Evolutionary conservation across 1,284 basidiomycete species (phyloP).

Genomic region (Trichosporon faecale): DNA sequence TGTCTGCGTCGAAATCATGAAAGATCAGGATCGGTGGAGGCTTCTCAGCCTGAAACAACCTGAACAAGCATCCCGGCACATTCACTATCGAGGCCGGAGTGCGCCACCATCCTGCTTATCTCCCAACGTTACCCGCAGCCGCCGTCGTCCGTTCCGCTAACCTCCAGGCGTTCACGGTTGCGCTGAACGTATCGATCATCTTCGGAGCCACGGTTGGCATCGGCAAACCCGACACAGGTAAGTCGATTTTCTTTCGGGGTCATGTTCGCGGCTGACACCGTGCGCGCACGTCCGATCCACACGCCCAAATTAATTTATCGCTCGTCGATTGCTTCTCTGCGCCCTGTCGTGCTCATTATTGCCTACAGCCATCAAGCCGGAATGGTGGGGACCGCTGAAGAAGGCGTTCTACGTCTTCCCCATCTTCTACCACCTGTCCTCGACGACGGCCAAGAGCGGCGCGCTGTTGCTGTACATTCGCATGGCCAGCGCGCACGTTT

Average conservation of each 20-base stretch:
- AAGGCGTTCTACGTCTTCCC: conserved; percentile 45
- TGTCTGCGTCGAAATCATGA: not conserved
- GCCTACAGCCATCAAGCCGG: conserved; percentile 26
- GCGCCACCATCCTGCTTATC: not conserved
- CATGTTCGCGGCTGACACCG: not conserved
- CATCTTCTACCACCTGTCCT: conserved; percentile 47
- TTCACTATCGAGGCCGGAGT: not conserved
- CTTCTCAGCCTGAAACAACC: not conserved
- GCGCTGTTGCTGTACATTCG: conserved; percentile 50
- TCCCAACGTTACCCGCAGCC: not conserved
- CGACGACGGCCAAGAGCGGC: conserved; percentile 49
- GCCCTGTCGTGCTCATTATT: not conserved
- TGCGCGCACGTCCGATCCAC: conserved; percentile 5
- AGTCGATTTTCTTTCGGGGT: conserved; percentile 16
- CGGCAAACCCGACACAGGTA: conserved; percentile 39
- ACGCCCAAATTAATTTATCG: not conserved
- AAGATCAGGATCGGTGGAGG: not conserved
- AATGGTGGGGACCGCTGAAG: conserved; percentile 31
- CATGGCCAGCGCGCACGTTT: conserved; percentile 46
- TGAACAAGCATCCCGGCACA: not conserved
- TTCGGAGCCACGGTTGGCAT: conserved; percentile 39
- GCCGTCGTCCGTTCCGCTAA: conserved; percentile 11
- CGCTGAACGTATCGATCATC: conserved; percentile 37
- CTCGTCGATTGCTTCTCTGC: conserved; percentile 1
- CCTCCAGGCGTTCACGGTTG: conserved; percentile 37